Evolutionary conservation across 257 asterid species (phyloP), one percentile per base, ranked within the genome.

Genomic region (Ballota nigra): DNA sequence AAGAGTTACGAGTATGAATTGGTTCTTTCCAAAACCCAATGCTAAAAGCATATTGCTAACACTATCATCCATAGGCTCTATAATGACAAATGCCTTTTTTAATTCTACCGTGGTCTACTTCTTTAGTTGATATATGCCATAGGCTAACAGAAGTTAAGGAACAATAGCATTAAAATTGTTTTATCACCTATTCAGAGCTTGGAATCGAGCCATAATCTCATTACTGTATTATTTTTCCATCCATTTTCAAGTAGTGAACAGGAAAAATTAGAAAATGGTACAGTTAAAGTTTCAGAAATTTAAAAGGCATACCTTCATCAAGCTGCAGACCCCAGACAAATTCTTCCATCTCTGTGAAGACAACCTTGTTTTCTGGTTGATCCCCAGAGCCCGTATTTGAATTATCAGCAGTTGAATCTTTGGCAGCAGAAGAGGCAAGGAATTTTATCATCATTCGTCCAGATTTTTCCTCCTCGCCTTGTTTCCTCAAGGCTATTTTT

Each of bases 271-370:
- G 47, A 73, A 53, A 61, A n/a, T n/a, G n/a, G n/a, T n/a, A n/a
- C n/a, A n/a, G n/a, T n/a, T n/a, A 52, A 3, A 26, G 15, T 8
- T 24, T n/a, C n/a, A 40, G 43, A 64, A 13, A 43, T 22, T 5
- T 51, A 47, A 29, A n/a, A 52, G 51, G 26, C 43, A 40, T 84
- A 89, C 96, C 97, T 86, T 95, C 96, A 78, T 92, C 92, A 73
- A 89, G 92, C 86, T 95, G 97, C 65, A 86, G 90, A 76, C 97
- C 96, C 97, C 95, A 89, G 53, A 95, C 97, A 85, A 92, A 92
- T 82, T 89, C 98, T 79, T 95, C 99, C 97, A 95, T 90, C 87
- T 95, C 98, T 0, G 99, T 83, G 79, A 95, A 92, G 85, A 88
- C 92, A 66, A 95, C 87, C 84, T 87, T 92, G 80, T 83, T 86